phyloP scores from a whole-genome alignment of 1,284 basidiomycete species.

The Paramarasmius palmivorus region DNA sequence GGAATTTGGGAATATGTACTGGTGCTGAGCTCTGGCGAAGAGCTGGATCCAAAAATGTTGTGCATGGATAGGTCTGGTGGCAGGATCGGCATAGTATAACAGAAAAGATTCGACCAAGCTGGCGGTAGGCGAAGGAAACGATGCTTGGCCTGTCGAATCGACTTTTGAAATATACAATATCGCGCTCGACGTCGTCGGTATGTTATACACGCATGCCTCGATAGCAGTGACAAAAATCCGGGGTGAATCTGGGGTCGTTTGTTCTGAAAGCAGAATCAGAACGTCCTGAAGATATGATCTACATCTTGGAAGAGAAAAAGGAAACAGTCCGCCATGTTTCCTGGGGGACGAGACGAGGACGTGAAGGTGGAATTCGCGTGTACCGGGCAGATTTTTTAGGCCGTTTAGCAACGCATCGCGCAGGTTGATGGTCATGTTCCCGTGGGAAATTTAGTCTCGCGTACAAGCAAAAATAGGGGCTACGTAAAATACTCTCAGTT shows the following conservation, averaged over 20 bases:
- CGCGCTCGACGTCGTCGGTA: constrained; percentile 67
- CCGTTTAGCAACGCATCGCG: constrained; percentile 65
- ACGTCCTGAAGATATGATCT: constrained; percentile 73
- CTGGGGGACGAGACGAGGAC: constrained; percentile 74
- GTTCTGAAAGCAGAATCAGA: constrained; percentile 72
- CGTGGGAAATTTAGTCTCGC: constrained; percentile 10
- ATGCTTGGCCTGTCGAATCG: constrained; percentile 85
- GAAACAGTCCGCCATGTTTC: constrained; percentile 71
- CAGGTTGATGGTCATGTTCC: constrained; percentile 35
- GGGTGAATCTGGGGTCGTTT: constrained; percentile 41
- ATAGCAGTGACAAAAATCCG: constrained; percentile 77
- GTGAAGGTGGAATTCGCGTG: constrained; percentile 72
- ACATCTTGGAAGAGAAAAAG: constrained; percentile 67
- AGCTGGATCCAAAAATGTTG: constrained; percentile 79
- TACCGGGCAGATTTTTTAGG: constrained; percentile 60
- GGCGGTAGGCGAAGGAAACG: constrained; percentile 61
- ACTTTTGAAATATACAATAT: constrained; percentile 94
- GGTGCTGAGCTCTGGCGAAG: constrained; percentile 88
- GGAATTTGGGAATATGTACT: constrained; percentile 96
- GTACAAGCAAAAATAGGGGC: neutral
- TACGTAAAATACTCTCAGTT: neutral
- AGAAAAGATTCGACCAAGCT: constrained; percentile 72
- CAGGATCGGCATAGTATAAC: constrained; percentile 66
- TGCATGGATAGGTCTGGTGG: constrained; percentile 57
- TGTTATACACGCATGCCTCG: constrained; percentile 79